A percentile compares a stretch with the other conserved stretches of the same genome.
These are phyloP conservation scores for Saksenaea oblongispora DNA, from an alignment of 371 early-diverging fungal genomes.

Conservation along the genomic window DNA sequence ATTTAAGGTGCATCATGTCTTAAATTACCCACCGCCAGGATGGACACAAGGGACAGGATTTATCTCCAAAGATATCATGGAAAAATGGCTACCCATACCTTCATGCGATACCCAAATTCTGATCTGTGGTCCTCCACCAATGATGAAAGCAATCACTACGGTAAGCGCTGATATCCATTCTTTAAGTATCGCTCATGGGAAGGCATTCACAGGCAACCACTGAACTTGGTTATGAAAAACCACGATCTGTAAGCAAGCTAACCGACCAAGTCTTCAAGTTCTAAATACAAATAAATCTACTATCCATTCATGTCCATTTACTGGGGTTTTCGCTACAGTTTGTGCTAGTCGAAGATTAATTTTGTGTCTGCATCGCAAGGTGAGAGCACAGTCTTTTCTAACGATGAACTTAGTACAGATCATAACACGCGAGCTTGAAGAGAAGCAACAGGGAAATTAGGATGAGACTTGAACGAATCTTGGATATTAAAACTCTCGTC, in stretches of 20 bases:
- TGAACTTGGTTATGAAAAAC: slow-evolving; percentile 63
- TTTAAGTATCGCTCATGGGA: no score
- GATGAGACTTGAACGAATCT: no score
- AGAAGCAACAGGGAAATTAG: no score
- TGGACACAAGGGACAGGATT: slow-evolving; percentile 83
- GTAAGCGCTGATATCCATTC: neutral
- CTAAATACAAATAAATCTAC: slow-evolving; percentile 30
- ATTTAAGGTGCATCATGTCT: slow-evolving; percentile 73
- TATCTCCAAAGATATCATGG: slow-evolving; percentile 71
- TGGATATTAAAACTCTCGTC: no score
- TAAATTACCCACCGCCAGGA: slow-evolving; percentile 69
- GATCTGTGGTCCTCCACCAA: slow-evolving; percentile 86
- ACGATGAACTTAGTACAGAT: no score
- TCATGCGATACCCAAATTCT: slow-evolving; percentile 73
- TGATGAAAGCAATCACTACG: slow-evolving; percentile 77
- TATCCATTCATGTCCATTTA: neutral
- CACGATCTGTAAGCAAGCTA: slow-evolving; percentile 70
- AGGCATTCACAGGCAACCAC: slow-evolving; percentile 28
- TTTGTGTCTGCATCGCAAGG: no score
- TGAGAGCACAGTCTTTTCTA: no score
- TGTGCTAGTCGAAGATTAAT: no score
- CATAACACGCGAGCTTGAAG: no score
- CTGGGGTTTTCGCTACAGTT: neutral
- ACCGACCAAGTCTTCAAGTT: slow-evolving; percentile 83
- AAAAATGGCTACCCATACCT: slow-evolving; percentile 65